Conservation (phyloP, 208 protist species). For the Willaertia magna region DNA sequence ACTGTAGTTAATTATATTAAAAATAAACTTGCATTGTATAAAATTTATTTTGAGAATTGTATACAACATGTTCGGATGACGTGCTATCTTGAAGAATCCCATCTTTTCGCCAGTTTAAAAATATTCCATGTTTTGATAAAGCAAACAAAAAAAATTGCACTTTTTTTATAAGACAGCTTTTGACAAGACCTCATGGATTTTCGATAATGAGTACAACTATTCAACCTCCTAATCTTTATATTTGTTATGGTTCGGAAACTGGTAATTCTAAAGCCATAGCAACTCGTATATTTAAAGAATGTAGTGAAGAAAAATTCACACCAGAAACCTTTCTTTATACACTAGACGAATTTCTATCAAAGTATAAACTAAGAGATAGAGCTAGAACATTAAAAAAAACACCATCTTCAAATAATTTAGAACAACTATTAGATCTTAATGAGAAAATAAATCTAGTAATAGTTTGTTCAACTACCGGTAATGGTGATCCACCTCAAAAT, state of each 20-base stretch:
- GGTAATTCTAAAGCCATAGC: conserved; percentile 52
- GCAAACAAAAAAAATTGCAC: no score
- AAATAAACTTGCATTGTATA: no score
- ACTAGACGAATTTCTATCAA: not conserved
- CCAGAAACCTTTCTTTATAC: not conserved
- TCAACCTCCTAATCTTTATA: no score
- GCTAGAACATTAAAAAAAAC: not conserved
- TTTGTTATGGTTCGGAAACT: conserved; percentile 50
- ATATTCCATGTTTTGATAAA: no score
- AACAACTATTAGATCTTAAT: not conserved
- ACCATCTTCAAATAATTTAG: not conserved
- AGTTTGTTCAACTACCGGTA: conserved; percentile 68
- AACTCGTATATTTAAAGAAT: not conserved
- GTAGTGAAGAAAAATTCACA: not conserved
- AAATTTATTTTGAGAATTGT: no score
- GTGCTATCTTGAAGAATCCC: no score
- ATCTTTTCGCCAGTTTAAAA: no score
- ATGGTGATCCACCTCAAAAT: conserved; percentile 71
- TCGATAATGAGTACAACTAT: no score
- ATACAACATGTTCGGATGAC: no score
- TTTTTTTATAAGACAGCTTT: no score
- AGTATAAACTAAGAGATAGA: not conserved
- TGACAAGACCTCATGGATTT: no score
- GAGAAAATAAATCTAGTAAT: conserved; percentile 33
- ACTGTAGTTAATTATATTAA: no score